phyloP scores from a whole-genome alignment of 306 rosid species.

The Ammopiptanthus mongolicus region DNA sequence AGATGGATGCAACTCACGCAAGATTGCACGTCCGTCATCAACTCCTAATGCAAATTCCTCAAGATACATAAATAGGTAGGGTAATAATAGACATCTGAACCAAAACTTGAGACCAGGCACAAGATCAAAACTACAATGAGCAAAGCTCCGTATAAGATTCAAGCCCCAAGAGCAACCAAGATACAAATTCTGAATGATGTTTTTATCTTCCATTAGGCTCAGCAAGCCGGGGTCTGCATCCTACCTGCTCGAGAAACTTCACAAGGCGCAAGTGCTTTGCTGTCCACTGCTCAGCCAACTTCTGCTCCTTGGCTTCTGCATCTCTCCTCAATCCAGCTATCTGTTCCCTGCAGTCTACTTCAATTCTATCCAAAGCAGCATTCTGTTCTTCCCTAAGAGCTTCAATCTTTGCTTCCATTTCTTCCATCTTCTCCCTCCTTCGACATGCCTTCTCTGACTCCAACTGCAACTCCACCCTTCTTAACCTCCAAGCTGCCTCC shows the following conservation, averaged over 20 bases:
- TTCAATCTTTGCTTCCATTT: constrained; percentile 74
- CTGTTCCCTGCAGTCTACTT: constrained; percentile 79
- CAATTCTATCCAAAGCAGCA: constrained; percentile 68
- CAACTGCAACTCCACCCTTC: constrained; percentile 83
- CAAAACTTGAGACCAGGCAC: constrained; percentile 17
- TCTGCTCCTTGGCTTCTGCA: constrained; percentile 89
- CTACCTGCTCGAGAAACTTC: constrained; percentile 76
- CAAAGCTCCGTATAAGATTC: constrained; percentile 9
- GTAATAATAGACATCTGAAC: too few relatives aligned
- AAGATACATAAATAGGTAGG: constrained; percentile 15
- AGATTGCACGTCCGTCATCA: too few relatives aligned
- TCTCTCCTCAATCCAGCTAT: constrained; percentile 75
- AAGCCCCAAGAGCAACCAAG: constrained; percentile 12
- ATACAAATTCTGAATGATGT: not conserved
- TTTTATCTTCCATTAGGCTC: constrained; percentile 64
- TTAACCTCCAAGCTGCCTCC: constrained; percentile 82
- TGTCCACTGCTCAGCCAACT: constrained; percentile 90
- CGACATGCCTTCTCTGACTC: constrained; percentile 82
- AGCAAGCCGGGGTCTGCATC: constrained; percentile 55
- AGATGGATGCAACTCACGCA: constrained; percentile 7
- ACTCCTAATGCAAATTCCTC: constrained; percentile 16
- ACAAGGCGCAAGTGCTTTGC: constrained; percentile 70
- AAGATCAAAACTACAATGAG: constrained; percentile 23
- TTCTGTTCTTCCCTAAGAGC: constrained; percentile 80
- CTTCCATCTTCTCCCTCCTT: constrained; percentile 78